Percentiles rank a stretch among this genome's conserved stretches.
These are phyloP conservation scores for Nannochloris sp. DNA, from an alignment of 139 green algal genomes.

Conservation along the genomic window DNA sequence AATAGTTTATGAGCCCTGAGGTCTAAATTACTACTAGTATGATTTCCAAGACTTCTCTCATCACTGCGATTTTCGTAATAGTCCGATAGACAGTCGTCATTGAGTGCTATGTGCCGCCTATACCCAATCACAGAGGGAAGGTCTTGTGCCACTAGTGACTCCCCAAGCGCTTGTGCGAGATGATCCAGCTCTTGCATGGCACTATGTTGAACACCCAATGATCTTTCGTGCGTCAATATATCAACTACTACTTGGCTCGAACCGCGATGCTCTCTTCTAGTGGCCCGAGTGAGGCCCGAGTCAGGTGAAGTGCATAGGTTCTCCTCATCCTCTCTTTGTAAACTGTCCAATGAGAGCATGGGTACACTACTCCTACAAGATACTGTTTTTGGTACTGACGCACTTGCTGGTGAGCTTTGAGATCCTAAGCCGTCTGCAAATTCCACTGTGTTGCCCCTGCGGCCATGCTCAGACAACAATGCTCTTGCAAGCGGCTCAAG, in stretches of 20 bases:
- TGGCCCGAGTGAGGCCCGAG: slow-evolving; percentile 25
- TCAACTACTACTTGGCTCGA: not conserved
- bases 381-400: too few relatives aligned
- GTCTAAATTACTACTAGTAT: too few relatives aligned
- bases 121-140: slow-evolving; percentile 36
- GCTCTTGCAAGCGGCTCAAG: slow-evolving; percentile 8
- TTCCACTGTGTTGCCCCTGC: too few relatives aligned
- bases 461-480: not conserved
- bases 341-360: too few relatives aligned
- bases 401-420: too few relatives aligned
- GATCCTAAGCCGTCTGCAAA: too few relatives aligned
- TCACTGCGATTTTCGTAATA: too few relatives aligned
- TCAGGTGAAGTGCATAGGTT: not conserved
- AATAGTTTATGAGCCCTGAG: too few relatives aligned
- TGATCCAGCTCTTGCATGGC: slow-evolving; percentile 17
- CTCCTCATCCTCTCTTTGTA: too few relatives aligned
- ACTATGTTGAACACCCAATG: not conserved
- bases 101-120: slow-evolving; percentile 12
- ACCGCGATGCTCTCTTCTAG: slow-evolving; percentile 10
- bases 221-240: too few relatives aligned
- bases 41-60: slow-evolving; percentile 1
- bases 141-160: slow-evolving; percentile 36
- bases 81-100: too few relatives aligned
- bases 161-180: slow-evolving; percentile 31
- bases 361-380: too few relatives aligned